Evolutionary conservation across 257 asterid species (phyloP), one percentile per base, ranked within the genome.

Genomic region (Forsythia suspensa): DNA sequence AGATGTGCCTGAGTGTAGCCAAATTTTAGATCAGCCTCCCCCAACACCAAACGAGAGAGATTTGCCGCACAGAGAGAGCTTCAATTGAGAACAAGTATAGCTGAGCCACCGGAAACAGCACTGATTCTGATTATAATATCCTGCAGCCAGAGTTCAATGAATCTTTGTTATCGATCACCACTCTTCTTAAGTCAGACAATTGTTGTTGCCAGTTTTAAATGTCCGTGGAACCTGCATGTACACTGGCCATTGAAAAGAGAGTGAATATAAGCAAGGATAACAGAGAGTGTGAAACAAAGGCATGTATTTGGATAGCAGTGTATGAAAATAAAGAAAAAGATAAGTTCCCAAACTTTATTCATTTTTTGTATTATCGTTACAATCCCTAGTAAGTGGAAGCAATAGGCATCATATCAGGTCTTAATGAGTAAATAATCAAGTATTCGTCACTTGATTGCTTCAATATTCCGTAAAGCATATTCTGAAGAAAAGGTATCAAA

Each of bases 1-100:
- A 90, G 92, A 90, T 84, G 85, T 89, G 87, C 87, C 91, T 86
- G n/a, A 82, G 63, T 71, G 77, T 77, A 80, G 66, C 80, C 61
- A 69, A 81, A 66, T 61, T 15, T 67, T 71, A 42, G 21, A 44
- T 70, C 81, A 71, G 84, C 86, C 79, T 69, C 80, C 84, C 76
- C 75, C 40, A 55, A 78, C 82, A 82, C 86, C 88, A 72, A 83
- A 88, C 71, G 71, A 63, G 70, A 74, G 18, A 71, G 79, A 80
- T 80, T 83, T 70, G 77, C 83, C 80, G 46, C 74, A 43, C 41
- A 52, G 81, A 55, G 73, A 77, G 82, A 39, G 79, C 77, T 55
- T 79, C 73, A 61, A 79, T 70, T 69, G 66, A 73, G 72, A 70
- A 81, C 42, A 43, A 76, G 57, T 51, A 80, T 57, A 73, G 55